phyloP scores from a whole-genome alignment of 495 filamentous ascomycete genomes.

The Talaromyces adpressus region DNA sequence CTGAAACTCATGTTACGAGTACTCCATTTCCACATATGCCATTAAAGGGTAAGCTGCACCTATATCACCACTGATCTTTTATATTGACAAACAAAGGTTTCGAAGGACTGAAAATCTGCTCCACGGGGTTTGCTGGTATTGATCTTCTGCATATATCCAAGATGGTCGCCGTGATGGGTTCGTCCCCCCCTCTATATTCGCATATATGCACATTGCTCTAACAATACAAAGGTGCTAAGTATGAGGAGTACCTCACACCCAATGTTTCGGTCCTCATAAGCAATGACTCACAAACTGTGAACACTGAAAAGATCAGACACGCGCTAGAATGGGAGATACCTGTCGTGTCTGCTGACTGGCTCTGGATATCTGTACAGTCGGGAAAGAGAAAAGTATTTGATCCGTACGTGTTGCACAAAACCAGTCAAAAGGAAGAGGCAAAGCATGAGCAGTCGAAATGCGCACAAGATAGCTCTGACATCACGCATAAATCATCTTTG shows the following conservation, averaged over 20 bases:
- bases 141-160: constrained; percentile 79
- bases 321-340: constrained; percentile 68
- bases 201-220: background rate
- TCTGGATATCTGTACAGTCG: constrained; percentile 68
- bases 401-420: constrained; percentile 32
- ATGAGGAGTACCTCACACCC: constrained; percentile 64
- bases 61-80: background rate
- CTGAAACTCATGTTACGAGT: constrained; percentile 63
- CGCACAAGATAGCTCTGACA: background rate
- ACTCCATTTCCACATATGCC: constrained; percentile 66
- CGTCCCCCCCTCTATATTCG: constrained; percentile 6
- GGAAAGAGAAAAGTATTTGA: constrained; percentile 46
- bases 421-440: constrained; percentile 19
- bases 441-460: background rate
- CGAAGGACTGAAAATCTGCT: constrained; percentile 58
- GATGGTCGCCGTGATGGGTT: constrained; percentile 65
- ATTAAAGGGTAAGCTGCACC: constrained; percentile 44
- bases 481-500: background rate
- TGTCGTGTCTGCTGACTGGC: constrained; percentile 71
- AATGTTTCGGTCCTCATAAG: constrained; percentile 65
- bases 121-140: constrained; percentile 76
- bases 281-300: constrained; percentile 45
- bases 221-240: constrained; percentile 47
- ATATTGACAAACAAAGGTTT: constrained; percentile 44
- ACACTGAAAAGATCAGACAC: constrained; percentile 70